Evolutionary conservation across 192 early-diverging fungal species (phyloP).

Genomic region (Radiomyces spectabilis): DNA sequence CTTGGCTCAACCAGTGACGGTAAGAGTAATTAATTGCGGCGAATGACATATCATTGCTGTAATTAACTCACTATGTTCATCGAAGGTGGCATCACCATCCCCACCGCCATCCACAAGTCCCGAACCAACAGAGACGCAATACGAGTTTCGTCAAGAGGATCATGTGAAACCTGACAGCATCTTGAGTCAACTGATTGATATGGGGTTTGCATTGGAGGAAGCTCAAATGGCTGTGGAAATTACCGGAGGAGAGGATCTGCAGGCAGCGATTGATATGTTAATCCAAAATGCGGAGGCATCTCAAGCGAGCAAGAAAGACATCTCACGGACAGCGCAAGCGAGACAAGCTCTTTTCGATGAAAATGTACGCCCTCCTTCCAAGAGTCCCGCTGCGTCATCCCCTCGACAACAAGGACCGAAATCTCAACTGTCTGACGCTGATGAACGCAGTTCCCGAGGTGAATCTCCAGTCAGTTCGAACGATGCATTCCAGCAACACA

Average conservation of each 20-base stretch:
- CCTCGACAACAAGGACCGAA: neutral
- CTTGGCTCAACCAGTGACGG: conserved; percentile 10
- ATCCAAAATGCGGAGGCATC: conserved; percentile 19
- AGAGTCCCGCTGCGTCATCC: neutral
- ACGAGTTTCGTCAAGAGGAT: neutral
- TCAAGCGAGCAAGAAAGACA: neutral
- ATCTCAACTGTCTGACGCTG: too few species aligned
- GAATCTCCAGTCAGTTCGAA: too few species aligned
- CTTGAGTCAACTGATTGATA: conserved; percentile 71
- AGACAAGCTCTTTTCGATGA: neutral
- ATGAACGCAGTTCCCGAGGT: neutral
- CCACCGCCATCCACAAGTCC: neutral
- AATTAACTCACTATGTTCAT: neutral
- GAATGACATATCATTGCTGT: neutral
- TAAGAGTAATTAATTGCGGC: neutral
- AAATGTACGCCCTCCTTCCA: too few species aligned
- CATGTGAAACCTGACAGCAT: neutral
- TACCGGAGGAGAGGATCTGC: conserved; percentile 53
- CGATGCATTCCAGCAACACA: conserved; percentile 37
- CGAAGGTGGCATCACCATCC: neutral
- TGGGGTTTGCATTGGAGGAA: conserved; percentile 69
- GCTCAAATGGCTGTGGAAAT: conserved; percentile 64
- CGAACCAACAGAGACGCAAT: neutral
- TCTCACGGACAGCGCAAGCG: neutral
- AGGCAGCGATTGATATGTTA: conserved; percentile 43